Conservation (phyloP, 78 protist genomes). For the Monosiga brevicollis region DNA sequence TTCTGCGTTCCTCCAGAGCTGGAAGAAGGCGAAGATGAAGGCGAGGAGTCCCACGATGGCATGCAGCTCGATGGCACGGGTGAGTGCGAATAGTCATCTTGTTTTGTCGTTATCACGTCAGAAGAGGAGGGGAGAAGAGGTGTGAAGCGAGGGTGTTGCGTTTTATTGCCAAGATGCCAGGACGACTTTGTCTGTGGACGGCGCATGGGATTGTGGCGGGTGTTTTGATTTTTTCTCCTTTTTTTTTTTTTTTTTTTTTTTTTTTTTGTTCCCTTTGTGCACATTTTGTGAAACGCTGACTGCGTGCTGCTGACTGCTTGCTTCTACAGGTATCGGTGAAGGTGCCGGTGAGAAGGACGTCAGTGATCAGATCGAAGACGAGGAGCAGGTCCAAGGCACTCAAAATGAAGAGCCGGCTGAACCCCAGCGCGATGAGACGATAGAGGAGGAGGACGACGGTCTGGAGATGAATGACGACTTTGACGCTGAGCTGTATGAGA, state of each 20-base stretch:
- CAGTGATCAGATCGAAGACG: slow-evolving; percentile 52
- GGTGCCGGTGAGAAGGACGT: slow-evolving; percentile 75
- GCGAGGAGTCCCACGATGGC: slow-evolving; percentile 9
- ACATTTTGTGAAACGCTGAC: too few species aligned
- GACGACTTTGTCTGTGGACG: too few species aligned
- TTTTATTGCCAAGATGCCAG: too few species aligned
- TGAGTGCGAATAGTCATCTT: too few species aligned
- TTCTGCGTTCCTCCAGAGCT: slow-evolving; percentile 1
- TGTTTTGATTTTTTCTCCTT: too few species aligned
- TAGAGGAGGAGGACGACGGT: slow-evolving; percentile 48
- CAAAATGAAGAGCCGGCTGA: neutral
- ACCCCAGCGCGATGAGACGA: neutral
- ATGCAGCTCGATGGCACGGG: neutral
- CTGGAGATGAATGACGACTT: slow-evolving; percentile 75
- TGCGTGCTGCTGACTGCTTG: neutral
- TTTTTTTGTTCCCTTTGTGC: neutral
- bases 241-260: too few species aligned
- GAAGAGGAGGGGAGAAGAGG: too few species aligned
- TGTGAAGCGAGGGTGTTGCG: too few species aligned
- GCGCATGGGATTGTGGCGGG: too few species aligned
- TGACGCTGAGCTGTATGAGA: slow-evolving; percentile 70
- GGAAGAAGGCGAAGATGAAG: slow-evolving; percentile 14
- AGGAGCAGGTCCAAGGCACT: slow-evolving; percentile 50
- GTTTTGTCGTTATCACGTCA: too few species aligned
- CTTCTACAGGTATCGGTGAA: slow-evolving; percentile 62